phyloP scores from a whole-genome alignment of 1,284 basidiomycete genomes.

The Malassezia caprae region DNA sequence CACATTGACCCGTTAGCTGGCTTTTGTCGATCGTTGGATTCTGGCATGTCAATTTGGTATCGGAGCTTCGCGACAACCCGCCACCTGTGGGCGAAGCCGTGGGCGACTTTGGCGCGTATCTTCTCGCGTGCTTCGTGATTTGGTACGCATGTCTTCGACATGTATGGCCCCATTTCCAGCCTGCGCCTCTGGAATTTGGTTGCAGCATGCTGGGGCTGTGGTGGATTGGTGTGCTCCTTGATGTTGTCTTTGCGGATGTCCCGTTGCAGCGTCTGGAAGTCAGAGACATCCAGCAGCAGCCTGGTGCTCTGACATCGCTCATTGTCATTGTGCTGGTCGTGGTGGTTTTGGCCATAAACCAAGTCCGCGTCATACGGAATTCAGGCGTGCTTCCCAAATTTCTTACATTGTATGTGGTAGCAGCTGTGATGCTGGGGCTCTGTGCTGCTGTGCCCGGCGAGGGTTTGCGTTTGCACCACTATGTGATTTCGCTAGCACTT shows the following conservation, averaged over 20 bases:
- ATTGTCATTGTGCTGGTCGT: slow-evolving; percentile 60
- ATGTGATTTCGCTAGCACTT: slow-evolving; percentile 64
- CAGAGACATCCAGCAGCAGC: slow-evolving; percentile 60
- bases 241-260: slow-evolving; percentile 41
- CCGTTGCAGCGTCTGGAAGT: slow-evolving; percentile 56
- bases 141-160: slow-evolving; percentile 69
- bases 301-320: slow-evolving; percentile 63
- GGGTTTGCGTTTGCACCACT: slow-evolving; percentile 50
- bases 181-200: slow-evolving; percentile 61
- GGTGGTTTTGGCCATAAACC: slow-evolving; percentile 55
- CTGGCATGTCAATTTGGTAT: slow-evolving; percentile 74
- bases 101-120: slow-evolving; percentile 63
- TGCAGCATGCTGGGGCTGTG: slow-evolving; percentile 67
- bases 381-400: slow-evolving; percentile 72
- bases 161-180: slow-evolving; percentile 61
- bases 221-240: slow-evolving; percentile 59
- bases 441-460: slow-evolving; percentile 59
- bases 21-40: slow-evolving; percentile 71
- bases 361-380: slow-evolving; percentile 69
- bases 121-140: slow-evolving; percentile 69
- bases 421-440: slow-evolving; percentile 60
- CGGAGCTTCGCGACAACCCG: slow-evolving; percentile 59
- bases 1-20: slow-evolving; percentile 46
- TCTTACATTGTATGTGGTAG: slow-evolving; percentile 50
- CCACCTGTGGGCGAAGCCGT: slow-evolving; percentile 58